Conservation (phyloP, 306 rosid genomes). For the Citrullus colocynthis region DNA sequence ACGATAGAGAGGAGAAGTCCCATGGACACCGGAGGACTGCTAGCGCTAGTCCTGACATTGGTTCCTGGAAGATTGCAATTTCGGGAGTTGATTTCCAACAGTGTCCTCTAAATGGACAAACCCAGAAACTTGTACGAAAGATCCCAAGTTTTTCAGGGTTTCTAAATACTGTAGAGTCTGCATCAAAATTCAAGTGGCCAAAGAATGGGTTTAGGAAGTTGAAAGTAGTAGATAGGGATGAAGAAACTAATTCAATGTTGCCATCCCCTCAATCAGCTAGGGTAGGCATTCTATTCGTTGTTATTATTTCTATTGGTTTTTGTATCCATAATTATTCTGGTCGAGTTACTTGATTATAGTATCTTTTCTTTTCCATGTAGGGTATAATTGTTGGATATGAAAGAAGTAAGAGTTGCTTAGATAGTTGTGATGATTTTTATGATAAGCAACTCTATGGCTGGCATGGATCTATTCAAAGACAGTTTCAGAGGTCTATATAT, state of each 20-base stretch:
- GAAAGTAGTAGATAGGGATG: conserved; percentile 35
- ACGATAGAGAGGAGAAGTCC: conserved; percentile 27
- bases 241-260: conserved; percentile 30
- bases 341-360: neutral
- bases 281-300: conserved; percentile 38
- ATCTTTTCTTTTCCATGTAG: conserved; percentile 19
- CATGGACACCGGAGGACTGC: conserved; percentile 85
- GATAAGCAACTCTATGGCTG: conserved; percentile 80
- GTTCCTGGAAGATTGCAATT: conserved; percentile 72
- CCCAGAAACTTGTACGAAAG: conserved; percentile 48
- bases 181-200: conserved; percentile 61
- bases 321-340: conserved; percentile 2
- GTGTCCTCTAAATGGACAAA: conserved; percentile 21
- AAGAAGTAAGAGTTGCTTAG: conserved; percentile 54
- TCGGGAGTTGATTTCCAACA: conserved; percentile 28
- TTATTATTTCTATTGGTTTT: neutral
- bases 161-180: conserved; percentile 48
- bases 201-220: conserved; percentile 72
- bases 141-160: conserved; percentile 85
- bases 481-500: conserved; percentile 83
- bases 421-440: conserved; percentile 49
- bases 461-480: conserved; percentile 80
- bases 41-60: conserved; percentile 75
- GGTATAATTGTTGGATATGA: conserved; percentile 36
- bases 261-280: conserved; percentile 37